Conservation (phyloP, 257 asterid species). For the Echites panduratus region DNA sequence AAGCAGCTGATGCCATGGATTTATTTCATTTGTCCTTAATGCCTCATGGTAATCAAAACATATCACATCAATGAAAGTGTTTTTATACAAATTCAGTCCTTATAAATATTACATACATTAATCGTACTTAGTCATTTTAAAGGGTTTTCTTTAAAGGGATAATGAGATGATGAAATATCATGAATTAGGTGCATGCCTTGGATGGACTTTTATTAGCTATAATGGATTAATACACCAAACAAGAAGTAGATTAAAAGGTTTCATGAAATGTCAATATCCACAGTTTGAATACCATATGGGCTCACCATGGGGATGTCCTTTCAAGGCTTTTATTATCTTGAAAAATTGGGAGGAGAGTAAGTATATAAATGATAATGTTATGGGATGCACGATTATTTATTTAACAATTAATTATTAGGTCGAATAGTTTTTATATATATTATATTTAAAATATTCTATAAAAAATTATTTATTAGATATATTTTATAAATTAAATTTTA, state of each 20-base stretch:
- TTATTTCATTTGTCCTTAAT: constrained; percentile 4
- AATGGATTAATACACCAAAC: not conserved
- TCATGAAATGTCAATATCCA: not conserved
- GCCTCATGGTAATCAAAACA: constrained; percentile 1
- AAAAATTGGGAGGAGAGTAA: not conserved
- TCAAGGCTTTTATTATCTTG: constrained; percentile 6
- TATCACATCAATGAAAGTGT: not conserved
- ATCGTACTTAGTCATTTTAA: too few relatives aligned
- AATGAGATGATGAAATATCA: not conserved
- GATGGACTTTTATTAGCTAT: not conserved
- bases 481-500: too few relatives aligned
- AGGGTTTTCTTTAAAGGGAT: not conserved
- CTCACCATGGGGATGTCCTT: not conserved
- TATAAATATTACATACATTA: not conserved
- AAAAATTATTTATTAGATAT: too few relatives aligned
- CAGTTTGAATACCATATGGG: not conserved
- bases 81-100: not conserved
- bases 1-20: constrained; percentile 2
- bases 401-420: too few relatives aligned
- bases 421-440: too few relatives aligned
- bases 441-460: too few relatives aligned
- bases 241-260: not conserved
- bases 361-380: too few relatives aligned
- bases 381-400: too few relatives aligned
- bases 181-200: constrained; percentile 2